Base-by-base conservation (phyloP, 1,284 basidiomycete genomes). In the Apiotrichum laibachii region DNA sequence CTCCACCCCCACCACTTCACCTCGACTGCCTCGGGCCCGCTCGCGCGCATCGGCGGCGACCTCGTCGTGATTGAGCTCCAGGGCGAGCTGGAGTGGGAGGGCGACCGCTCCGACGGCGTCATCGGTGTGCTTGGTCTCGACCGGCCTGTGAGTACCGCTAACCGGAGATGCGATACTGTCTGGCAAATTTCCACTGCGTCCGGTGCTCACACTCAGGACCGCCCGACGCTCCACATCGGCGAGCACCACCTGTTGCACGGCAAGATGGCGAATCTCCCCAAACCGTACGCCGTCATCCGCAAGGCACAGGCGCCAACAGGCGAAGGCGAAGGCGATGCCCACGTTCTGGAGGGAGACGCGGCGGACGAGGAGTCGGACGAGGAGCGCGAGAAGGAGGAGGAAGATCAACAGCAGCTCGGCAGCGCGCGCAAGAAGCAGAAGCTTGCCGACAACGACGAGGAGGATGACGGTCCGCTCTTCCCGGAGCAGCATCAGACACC, bases 191-290 rank as follows among this genome's bases (percentile, higher is more conserved):
- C 26, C n/a, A 45, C 31, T 45, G 15, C 15, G 34, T 15, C 21
- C 34, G 13, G 10, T 7, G 35, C 58, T 60, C 26, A 60, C 44
- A 6, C 6, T 2, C 66, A 90, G 87, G 86, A 85, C 64, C 88
- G 88, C 67, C 86, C 90, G 0, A 90, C 86, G 0, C 81, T 96
- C 6, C 80, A 84, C 61, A 88, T 96, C 57, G 92, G 92, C 9
- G 63, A 64, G 55, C 87, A 94, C 75, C 90, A 96, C 71, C 80
- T 92, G 18, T 84, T 96, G 1, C 92, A 96, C 72, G 92, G 92
- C 50, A 91, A 89, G 71, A 82, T 95, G 57, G 83, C 86, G 40
- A 83, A 80, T 45, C 81, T 96, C 12, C 76, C 86, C 0, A 91
- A 89, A 70, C 90, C 90, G 0, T 82, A 90, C 47, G 91, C 87